Evolutionary conservation across 2,329 filamentous ascomycete genomes (phyloP), one percentile per base, ranked within the genome.

Genomic region (Simplicillium sp.): DNA sequence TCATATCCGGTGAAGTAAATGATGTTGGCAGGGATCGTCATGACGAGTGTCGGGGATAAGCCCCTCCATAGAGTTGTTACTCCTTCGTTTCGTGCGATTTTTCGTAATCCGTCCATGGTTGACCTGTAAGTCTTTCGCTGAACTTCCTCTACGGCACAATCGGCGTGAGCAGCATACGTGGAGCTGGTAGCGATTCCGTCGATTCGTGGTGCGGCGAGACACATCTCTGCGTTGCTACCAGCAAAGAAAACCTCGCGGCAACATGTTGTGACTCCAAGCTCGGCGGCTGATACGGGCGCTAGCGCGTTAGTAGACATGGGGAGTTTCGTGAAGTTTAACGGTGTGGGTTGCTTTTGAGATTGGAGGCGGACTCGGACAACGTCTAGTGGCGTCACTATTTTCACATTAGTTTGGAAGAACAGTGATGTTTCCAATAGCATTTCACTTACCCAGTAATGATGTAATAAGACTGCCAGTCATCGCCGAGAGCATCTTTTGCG

Each of bases 1-100:
- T 98, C 92, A 62, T 98, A 98, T 32, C 92, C 92, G 11, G 92
- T 94, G 55, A 97, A 96, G 64, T 98, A 98, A 49, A 98, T 97
- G 50, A 98, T 92, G 58, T 98, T 98, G 18, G 82, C 87, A 0
- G 92, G 92, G 6, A 98, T 76, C 0, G 88, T 82, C 92, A 98
- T 98, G 48, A 88, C 75, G 16, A 98, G 67, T 0, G 92, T 98
- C 0, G 92, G 90, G n/a, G 86, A 94, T 5, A 98, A 68, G 0
- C 92, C 92, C 46, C 92, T 77, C 90, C 92, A 98, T 29, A 98
- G 65, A 2, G 89, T 92, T 18, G 77, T 75, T 11, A 88, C 56
- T 1, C 92, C 92, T 65, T 98, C 92, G 57, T 97, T 88, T 37
- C 87, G 80, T 13, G 92, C 88, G 54, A 98, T 98, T 68, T 98